A percentile compares a stretch with the other conserved stretches of the same genome.
Evolutionary conservation across 2,329 filamentous ascomycete species (phyloP).

Genomic region (Neopestalotiopsis clavispora): DNA sequence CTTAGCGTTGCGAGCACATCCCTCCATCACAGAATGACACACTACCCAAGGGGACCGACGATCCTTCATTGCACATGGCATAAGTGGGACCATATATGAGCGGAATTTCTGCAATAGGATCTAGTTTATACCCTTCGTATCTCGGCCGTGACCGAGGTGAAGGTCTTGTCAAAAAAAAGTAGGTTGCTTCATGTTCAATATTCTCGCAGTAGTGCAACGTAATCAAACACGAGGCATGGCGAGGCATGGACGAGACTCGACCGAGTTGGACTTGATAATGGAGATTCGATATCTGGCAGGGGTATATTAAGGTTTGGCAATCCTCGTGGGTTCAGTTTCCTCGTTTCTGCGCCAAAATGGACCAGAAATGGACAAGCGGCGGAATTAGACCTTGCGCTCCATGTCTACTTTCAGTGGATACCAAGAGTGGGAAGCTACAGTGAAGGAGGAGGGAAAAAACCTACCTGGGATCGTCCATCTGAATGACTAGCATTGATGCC

Average conservation of each 20-base stretch:
- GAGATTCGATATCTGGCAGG: neutral
- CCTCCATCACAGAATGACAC: neutral
- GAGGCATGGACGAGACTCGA: neutral
- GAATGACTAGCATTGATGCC: slow-evolving; percentile 5
- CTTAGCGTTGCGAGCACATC: neutral
- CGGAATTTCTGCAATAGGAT: neutral
- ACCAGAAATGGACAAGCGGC: neutral
- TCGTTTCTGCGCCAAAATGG: neutral
- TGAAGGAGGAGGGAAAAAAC: too few species aligned
- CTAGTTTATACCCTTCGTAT: neutral
- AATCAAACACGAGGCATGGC: neutral
- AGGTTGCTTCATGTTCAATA: neutral
- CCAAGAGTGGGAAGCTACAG: neutral
- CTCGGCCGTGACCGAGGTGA: neutral
- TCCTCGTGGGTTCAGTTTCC: neutral
- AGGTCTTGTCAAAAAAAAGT: neutral
- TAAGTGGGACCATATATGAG: neutral
- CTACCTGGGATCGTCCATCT: neutral
- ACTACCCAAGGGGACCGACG: neutral
- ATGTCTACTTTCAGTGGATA: neutral
- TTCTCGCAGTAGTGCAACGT: neutral
- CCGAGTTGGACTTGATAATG: neutral
- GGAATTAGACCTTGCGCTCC: neutral
- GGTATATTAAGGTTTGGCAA: slow-evolving; percentile 8
- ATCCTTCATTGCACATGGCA: neutral